Evolutionary conservation across 805 yeast species (phyloP), one percentile per base, ranked within the genome.

Genomic region (Cephaloascus albidus): DNA sequence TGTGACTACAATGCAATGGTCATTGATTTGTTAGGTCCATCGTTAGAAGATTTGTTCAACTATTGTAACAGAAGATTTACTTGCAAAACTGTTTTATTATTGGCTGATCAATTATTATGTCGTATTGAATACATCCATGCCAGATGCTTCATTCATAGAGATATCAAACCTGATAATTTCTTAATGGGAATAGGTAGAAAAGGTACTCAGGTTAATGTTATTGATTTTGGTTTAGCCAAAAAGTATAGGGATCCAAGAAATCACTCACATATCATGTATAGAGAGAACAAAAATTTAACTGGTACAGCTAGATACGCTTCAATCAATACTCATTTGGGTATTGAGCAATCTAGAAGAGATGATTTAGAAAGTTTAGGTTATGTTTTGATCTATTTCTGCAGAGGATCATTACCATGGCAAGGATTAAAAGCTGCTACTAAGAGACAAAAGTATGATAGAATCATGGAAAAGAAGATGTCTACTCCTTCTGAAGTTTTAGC

Each of bases 371-470:
- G 93, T 45, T 74, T 90, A 54, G 97, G 96, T 38, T 90, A 90
- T 57, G 97, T 90, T 39, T 72, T 93, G 51, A 85, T 90, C 51
- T 90, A 90, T 64, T 93, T 90, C 58, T 84, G 95, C 61, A 78
- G 95, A 42, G 97, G 98, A 35, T 84, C 95, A 15, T 76, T 90
- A 53, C 98, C 98, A 40, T 90, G 98, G 98, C 98, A 90, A 65
- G 98, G 98, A 3, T 74, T 90, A 54, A 88, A 88, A 63, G 98
- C 97, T 32, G 93, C 90, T 19, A 87, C 96, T 14, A 90, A 90
- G 67, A 85, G 95, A 66, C 97, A 90, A 61, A 90, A 93, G 64
- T 90, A 90, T 63, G 97, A 90, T 65, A 76, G 96, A 45, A 93
- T 90, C 52, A 81, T 90, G 80, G 97, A 90, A 59, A 86, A 85